Evolutionary conservation across 2,329 filamentous ascomycete genomes (phyloP), one percentile per base, ranked within the genome.

Genomic region (Aspergillus terreus): DNA sequence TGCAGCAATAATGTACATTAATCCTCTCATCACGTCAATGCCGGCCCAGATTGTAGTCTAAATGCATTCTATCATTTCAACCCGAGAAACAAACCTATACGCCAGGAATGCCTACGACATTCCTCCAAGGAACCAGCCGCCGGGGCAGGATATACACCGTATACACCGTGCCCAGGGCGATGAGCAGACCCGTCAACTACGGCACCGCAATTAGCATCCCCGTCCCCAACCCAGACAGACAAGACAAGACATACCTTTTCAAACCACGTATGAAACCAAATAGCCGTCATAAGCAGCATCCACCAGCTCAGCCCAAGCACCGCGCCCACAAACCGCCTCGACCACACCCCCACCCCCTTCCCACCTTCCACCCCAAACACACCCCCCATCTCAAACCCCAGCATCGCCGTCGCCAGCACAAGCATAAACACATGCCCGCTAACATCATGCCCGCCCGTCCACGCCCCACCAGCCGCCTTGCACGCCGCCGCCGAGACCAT

Each of bases 211-310:
- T 17, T n/a, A 30, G 27, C 14, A 38, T n/a, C 35, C 35, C 35
- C 4, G 7, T 19, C 10, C 6, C 41, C 58, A 56, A 59, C 54
- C 56, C 21, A 44, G 44, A 23, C 7, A 17, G 11, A 19, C 0
- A 51, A 71, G 65, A 23, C 21, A 48, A 47, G 47, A 68, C 79
- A 64, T 63, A 88, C 87, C 86, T 97, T 99, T 76, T 99, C 94
- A 63, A 95, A 86, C 92, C 92, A 97, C 0, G 94, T 99, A 71
- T 99, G 94, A 66, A 99, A 99, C 78, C 92, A 99, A 36, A 95
- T 92, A 2, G 92, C 92, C 38, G 94, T 99, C 94, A 99, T 99
- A 55, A 97, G 78, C 68, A 99, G 72, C 94, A 99, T 99, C 90
- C 94, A 97, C 76, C 86, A 82, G 65, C 86, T 90, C 65, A 96